Base-by-base conservation (phyloP, 352 stramenopile species). In the Phytophthora meadii region DNA sequence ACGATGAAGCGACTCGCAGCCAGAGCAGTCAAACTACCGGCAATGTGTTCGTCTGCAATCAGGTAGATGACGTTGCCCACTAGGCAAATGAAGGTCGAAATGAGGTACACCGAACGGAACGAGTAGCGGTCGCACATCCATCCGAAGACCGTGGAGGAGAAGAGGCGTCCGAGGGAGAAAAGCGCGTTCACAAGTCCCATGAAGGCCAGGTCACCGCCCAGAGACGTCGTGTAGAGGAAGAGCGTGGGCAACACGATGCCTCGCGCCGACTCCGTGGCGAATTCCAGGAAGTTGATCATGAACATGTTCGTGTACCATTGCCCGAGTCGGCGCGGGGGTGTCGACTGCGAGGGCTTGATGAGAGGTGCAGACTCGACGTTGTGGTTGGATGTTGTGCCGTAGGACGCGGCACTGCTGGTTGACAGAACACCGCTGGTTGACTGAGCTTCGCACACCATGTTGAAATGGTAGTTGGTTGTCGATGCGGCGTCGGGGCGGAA, bases 111-210 rank as follows among this genome's bases (percentile, higher is more conserved):
- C 28, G 74, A 88, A 54, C 82, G 82, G 73, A 91, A 93, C 57
- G 84, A 83, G 68, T 89, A 91, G 40, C 71, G 79, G 51, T 93
- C 84, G 67, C 84, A 91, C 77, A 93, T 89, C 84, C 84, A 93
- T 50, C 84, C 84, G 51, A 93, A 93, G 11, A 78, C 70, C 0
- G 74, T 90, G 22, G 82, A 91, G 37, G 84, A 93, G 48, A 93
- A 87, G 52, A 93, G 70, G 0, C 84, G 76, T 0, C 84, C 84
- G 0, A 93, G 61, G 4, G 79, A 90, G 65, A 93, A 93, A 30
- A 91, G 75, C 17, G 82, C 87, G 34, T 81, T 93, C 46, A 93
- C 68, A 47, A 93, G 27, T 0, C 81, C 84, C 84, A 92, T 92
- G 66, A 86, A 88, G 57, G 80, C 82, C 19, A 92, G 61, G 22